Conservation (phyloP, 2,329 filamentous ascomycete species). For the Chalara sp. region DNA sequence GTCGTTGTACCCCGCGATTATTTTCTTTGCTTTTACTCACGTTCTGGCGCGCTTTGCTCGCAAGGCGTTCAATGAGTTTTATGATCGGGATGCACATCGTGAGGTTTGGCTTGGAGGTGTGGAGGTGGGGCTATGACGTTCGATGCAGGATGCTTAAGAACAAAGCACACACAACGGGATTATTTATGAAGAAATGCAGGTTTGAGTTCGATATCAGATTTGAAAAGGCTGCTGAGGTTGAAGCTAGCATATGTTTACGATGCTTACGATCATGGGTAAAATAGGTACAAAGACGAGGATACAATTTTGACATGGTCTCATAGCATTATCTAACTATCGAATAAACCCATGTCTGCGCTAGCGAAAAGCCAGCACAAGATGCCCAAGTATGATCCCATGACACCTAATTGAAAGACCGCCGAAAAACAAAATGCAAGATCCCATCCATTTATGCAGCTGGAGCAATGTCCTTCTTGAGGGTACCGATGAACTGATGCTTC, state of each 20-base stretch:
- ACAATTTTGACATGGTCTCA: slow-evolving; percentile 21
- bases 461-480: slow-evolving; percentile 95
- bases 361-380: slow-evolving; percentile 21
- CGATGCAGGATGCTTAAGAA: no score
- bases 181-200: no score
- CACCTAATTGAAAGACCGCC: slow-evolving; percentile 22
- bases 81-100: no score
- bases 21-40: slow-evolving; percentile 1
- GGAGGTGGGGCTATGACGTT: no score
- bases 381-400: slow-evolving; percentile 18
- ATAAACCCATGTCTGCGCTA: slow-evolving; percentile 15
- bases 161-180: no score
- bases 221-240: no score
- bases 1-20: neutral
- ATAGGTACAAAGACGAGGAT: no score
- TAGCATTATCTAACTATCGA: slow-evolving; percentile 21
- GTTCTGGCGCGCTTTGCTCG: slow-evolving; percentile 1
- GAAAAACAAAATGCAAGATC: slow-evolving; percentile 29
- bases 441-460: slow-evolving; percentile 39
- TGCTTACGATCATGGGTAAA: no score
- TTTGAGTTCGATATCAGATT: no score
- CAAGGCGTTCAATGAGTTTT: neutral
- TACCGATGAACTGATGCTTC: slow-evolving; percentile 97
- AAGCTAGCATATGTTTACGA: no score
- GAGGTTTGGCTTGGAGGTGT: no score